Evolutionary conservation across 768 basidiomycete genomes (phyloP).

Genomic region (Hortiboletus campestris): DNA sequence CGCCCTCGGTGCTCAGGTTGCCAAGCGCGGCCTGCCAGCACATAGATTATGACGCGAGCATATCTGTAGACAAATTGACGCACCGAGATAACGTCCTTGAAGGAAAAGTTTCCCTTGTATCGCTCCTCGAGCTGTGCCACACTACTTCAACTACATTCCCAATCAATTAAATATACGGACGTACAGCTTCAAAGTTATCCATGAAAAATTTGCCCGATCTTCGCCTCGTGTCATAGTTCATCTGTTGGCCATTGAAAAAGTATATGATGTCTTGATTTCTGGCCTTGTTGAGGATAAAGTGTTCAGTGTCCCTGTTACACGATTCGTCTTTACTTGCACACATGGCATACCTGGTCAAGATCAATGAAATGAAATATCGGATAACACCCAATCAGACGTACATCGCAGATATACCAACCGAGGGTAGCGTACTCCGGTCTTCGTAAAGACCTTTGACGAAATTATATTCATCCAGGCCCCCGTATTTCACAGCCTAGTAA

Average conservation of each 20-base stretch:
- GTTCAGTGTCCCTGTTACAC: conserved; percentile 61
- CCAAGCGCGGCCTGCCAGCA: conserved; percentile 36
- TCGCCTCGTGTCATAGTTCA: conserved; percentile 56
- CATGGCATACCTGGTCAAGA: conserved; percentile 54
- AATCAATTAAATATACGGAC: conserved; percentile 20
- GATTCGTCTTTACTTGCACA: conserved; percentile 53
- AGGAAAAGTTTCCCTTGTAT: conserved; percentile 66
- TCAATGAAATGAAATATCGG: neutral
- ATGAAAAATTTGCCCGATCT: conserved; percentile 60
- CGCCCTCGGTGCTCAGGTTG: conserved; percentile 62
- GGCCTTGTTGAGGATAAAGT: conserved; percentile 52
- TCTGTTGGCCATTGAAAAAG: conserved; percentile 58
- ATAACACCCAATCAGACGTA: conserved; percentile 31
- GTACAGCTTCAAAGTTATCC: conserved; percentile 62
- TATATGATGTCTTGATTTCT: conserved; percentile 62
- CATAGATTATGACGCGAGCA: conserved; percentile 2
- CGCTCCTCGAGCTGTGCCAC: conserved; percentile 55
- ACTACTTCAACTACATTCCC: neutral
- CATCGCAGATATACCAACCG: conserved; percentile 66
- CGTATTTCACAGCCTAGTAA: conserved; percentile 65
- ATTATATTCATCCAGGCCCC: conserved; percentile 73
- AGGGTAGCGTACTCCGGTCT: conserved; percentile 71
- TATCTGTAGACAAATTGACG: conserved; percentile 10
- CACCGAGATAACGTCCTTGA: conserved; percentile 54
- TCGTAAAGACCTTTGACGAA: conserved; percentile 66